These are phyloP conservation scores for Azolla pinnata DNA, from an alignment of 75 land plant species.

Conservation along the genomic window DNA sequence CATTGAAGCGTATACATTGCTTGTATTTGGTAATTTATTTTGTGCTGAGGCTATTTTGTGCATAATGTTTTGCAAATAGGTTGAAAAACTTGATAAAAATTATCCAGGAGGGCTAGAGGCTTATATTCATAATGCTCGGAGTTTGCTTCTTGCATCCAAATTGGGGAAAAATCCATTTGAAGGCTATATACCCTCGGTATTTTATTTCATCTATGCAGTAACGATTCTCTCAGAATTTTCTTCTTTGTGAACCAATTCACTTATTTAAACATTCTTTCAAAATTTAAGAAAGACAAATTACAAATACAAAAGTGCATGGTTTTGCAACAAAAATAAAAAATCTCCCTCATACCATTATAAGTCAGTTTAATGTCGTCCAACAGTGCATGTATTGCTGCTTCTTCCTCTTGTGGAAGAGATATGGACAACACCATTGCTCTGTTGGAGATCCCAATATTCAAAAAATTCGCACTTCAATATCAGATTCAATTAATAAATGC, in stretches of 20 bases:
- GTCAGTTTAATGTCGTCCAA: background rate
- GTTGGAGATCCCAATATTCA: too few relatives aligned
- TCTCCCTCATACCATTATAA: background rate
- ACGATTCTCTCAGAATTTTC: background rate
- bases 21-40: too few relatives aligned
- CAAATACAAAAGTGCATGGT: background rate
- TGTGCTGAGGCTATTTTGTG: too few relatives aligned
- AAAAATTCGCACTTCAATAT: too few relatives aligned
- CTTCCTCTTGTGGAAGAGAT: too few relatives aligned
- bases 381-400: too few relatives aligned
- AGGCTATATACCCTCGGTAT: constrained; percentile 85
- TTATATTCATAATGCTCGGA: constrained; percentile 80
- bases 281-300: background rate
- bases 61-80: too few relatives aligned
- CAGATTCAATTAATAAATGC: too few relatives aligned
- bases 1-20: too few relatives aligned
- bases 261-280: background rate
- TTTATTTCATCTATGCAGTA: background rate
- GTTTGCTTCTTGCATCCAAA: constrained; percentile 75
- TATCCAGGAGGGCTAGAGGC: constrained; percentile 84
- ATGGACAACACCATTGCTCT: too few relatives aligned
- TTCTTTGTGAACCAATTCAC: background rate
- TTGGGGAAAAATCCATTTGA: constrained; percentile 88
- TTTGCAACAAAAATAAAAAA: too few relatives aligned
- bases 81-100: constrained; percentile 57